Base-by-base conservation (phyloP, 164 flowering plant species). In the Stephania japonica region DNA sequence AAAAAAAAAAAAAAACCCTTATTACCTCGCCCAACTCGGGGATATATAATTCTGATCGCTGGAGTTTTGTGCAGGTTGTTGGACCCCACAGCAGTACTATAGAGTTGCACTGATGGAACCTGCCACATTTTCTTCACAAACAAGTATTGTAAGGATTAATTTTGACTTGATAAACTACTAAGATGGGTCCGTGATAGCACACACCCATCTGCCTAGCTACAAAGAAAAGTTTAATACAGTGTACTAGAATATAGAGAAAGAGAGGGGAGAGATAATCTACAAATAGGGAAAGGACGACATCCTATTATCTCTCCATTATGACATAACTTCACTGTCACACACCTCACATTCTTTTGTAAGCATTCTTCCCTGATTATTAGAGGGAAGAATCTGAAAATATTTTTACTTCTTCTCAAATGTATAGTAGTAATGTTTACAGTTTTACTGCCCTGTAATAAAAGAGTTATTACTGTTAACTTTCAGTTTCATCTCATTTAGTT, bases 41-140 rank as follows among this genome's bases (percentile, higher is more conserved):
- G 7, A 7, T 19, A 13, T 67, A 10, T 67, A 21, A 21, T 69
- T 2, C 56, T n/a, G 1, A 12, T 9, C 14, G 49, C 7, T 23
- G 16, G 38, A 18, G 38, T 67, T 67, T 56, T 56, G 7, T 18
- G 38, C 73, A 71, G 73, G 73, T 56, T 19, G 73, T 61, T 56
- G 73, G 27, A 71, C 6, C 47, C n/a, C 47, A 49, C 19, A 59
- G 73, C 49, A 65, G 61, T 38, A 32, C 38, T 32, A 13, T 56
- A 61, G 73, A 59, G 43, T 56, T 65, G 24, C 44, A 23, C 38
- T 71, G 66, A 71, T 59, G 12, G 50, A 44, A 44, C 4, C 56
- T 42, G 26, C 65, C 26, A 62, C 26, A 23, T 4, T 62, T 62
- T 68, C 56, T 68, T 68, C 47, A 32, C 38, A 32, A 32, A 14